Base-by-base conservation (phyloP, 2,329 filamentous ascomycete genomes). In the Paraphaeosphaeria minitans region DNA sequence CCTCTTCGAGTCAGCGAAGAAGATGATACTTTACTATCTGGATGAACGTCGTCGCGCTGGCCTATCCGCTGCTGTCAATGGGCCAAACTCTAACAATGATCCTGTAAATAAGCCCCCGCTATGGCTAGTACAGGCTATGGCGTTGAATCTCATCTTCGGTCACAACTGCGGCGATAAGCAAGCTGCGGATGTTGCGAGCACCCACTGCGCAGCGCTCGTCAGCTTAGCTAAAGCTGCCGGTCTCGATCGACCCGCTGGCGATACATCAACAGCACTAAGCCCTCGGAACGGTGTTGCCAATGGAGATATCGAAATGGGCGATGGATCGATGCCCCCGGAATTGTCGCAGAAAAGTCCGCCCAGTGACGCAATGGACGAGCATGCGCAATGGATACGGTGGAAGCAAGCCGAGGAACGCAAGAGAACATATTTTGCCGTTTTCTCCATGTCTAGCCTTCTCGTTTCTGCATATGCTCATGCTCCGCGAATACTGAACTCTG, bases 81-180 rank as follows among this genome's bases (percentile, higher is more conserved):
- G 84, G 7, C 79, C 82, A 13, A 80, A 77, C 59, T 79, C 83
- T 46, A 68, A 72, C 7, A 75, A 76, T 43, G 89, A 92, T 58
- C 84, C 84, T 51, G 83, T 87, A 16, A 84, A 87, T 41, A 94
- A 86, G 55, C 87, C 93, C 2, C 94, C 94, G 0, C 83, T 97
- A 42, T 98, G 94, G 93, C 84, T 99, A 27, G 93, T 98, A 16
- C 95, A 98, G 77, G 92, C 94, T 0, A 98, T 98, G 94, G 82
- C 98, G 9, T 83, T 99, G 52, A 98, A 97, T 73, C 91, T 98
- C 39, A 91, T 97, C 16, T 98, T 97, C 73, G 94, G 94, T 14
- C 92, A 97, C 76, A 96, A 96, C 66, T 96, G 93, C 74, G 92
- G 91, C 39, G 94, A 98, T 75, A 94, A 96, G 79, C 89, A 88